A percentile compares a stretch with the other conserved stretches of the same genome.
phyloP scores from a whole-genome alignment of 2,329 filamentous ascomycete genomes.

The Trichophyton simii region DNA sequence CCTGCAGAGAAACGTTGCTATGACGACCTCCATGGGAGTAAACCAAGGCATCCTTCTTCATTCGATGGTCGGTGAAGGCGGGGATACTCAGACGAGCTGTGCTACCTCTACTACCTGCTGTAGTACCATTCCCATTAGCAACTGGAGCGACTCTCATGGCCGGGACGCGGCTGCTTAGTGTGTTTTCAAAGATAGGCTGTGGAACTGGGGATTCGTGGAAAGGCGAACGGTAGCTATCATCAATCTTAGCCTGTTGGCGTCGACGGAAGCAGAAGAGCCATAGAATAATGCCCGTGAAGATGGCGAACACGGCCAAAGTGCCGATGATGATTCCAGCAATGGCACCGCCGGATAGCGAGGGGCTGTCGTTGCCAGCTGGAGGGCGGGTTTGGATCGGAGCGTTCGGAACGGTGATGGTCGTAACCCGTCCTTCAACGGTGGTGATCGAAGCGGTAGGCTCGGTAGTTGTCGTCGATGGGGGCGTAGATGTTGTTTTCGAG shows the following conservation, averaged over 20 bases:
- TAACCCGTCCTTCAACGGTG: slow-evolving; percentile 13
- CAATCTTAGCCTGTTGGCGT: slow-evolving; percentile 9
- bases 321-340: slow-evolving; percentile 36
- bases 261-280: slow-evolving; percentile 30
- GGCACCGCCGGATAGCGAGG: slow-evolving; percentile 28
- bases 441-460: slow-evolving; percentile 9
- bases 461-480: neutral
- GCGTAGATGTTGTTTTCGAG: slow-evolving; percentile 10
- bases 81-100: slow-evolving; percentile 14
- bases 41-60: slow-evolving; percentile 32
- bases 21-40: slow-evolving; percentile 30
- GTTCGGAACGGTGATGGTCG: slow-evolving; percentile 17
- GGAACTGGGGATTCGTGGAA: slow-evolving; percentile 16
- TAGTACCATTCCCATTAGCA: neutral
- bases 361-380: slow-evolving; percentile 11
- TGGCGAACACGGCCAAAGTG: slow-evolving; percentile 26
- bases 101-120: neutral
- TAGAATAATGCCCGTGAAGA: slow-evolving; percentile 27
- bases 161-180: slow-evolving; percentile 6
- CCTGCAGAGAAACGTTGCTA: slow-evolving; percentile 36
- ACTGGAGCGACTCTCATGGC: slow-evolving; percentile 1
- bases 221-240: slow-evolving; percentile 12
- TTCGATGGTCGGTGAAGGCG: slow-evolving; percentile 33
- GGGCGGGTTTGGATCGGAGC: slow-evolving; percentile 13
- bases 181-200: slow-evolving; percentile 12